Evolutionary conservation across 768 basidiomycete species (phyloP).

Genomic region (Porphyrellus cyaneotinctus): DNA sequence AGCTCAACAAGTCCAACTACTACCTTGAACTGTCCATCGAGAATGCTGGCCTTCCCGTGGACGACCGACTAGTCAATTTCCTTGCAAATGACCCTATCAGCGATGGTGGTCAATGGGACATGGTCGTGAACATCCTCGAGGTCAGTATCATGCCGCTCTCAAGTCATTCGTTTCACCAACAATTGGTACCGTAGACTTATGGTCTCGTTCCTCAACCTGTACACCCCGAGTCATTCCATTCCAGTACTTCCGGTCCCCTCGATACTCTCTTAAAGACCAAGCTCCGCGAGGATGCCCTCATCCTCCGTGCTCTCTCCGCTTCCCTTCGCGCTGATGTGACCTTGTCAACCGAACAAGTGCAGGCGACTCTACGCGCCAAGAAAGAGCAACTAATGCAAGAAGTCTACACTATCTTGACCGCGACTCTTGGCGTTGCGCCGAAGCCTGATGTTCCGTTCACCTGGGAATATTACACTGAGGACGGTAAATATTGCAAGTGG

Average conservation of each 20-base stretch:
- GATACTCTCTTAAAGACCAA: constrained; percentile 83
- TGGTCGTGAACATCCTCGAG: constrained; percentile 69
- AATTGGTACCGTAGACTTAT: constrained; percentile 51
- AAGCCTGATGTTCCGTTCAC: constrained; percentile 63
- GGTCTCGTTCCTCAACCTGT: constrained; percentile 81
- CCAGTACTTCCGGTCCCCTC: constrained; percentile 65
- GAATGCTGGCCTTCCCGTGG: constrained; percentile 71
- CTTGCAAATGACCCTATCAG: constrained; percentile 74
- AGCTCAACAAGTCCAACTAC: constrained; percentile 87
- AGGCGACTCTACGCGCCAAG: constrained; percentile 63
- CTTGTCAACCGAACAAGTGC: constrained; percentile 44
- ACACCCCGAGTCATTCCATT: constrained; percentile 84
- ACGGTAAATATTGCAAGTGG: constrained; percentile 72
- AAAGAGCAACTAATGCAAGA: constrained; percentile 86
- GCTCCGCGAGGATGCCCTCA: constrained; percentile 85
- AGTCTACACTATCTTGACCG: constrained; percentile 77
- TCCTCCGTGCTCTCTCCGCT: constrained; percentile 61
- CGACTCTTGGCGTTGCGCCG: constrained; percentile 85
- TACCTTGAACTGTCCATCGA: constrained; percentile 87
- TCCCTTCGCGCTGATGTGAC: constrained; percentile 46
- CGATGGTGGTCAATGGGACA: constrained; percentile 96
- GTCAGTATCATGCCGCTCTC: constrained; percentile 28
- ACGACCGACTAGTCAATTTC: constrained; percentile 78
- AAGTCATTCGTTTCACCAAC: constrained; percentile 27
- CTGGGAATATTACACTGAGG: constrained; percentile 87